These are phyloP conservation scores for Pyropia yezoensis DNA, from an alignment of 23 red algal species.

Conservation along the genomic window DNA sequence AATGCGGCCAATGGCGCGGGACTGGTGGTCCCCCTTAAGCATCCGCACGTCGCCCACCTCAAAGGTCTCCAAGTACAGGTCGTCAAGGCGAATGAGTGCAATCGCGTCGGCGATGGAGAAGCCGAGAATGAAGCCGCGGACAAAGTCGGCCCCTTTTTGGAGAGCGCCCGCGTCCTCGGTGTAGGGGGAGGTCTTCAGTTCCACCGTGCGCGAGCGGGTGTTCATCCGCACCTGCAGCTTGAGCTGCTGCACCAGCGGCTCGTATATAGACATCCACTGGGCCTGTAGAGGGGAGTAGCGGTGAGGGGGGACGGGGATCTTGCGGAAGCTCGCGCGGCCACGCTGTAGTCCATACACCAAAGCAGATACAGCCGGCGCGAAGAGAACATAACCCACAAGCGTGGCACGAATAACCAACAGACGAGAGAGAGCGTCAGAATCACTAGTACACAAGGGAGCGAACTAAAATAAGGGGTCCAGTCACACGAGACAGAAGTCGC, in stretches of 20 bases:
- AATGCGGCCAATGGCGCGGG: constrained; percentile 79
- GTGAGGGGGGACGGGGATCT: constrained; percentile 78
- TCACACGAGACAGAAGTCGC: too few relatives aligned
- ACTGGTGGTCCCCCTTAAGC: constrained; percentile 84
- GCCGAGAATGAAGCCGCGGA: constrained; percentile 74
- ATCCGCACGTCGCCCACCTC: constrained; percentile 76
- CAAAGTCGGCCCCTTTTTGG: constrained; percentile 88
- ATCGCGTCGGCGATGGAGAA: constrained; percentile 83
- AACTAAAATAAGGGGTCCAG: too few relatives aligned
- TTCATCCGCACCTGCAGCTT: constrained; percentile 97
- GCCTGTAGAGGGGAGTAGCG: constrained; percentile 63
- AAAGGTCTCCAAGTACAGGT: constrained; percentile 86
- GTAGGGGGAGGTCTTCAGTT: constrained; percentile 42
- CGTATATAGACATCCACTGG: constrained; percentile 83
- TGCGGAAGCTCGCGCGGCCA: not conserved
- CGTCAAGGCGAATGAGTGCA: constrained; percentile 83
- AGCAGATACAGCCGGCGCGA: too few relatives aligned
- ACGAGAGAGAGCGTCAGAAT: too few relatives aligned
- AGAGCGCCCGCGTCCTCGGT: constrained; percentile 75
- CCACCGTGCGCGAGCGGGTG: constrained; percentile 41
- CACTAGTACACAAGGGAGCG: too few relatives aligned
- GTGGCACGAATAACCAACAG: too few relatives aligned
- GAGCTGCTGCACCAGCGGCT: constrained; percentile 81
- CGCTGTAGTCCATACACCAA: too few relatives aligned
- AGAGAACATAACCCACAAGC: too few relatives aligned